Percentiles rank a stretch among this genome's conserved stretches.
Conservation (phyloP, 352 stramenopile species). For the Phytophthora litchii region DNA sequence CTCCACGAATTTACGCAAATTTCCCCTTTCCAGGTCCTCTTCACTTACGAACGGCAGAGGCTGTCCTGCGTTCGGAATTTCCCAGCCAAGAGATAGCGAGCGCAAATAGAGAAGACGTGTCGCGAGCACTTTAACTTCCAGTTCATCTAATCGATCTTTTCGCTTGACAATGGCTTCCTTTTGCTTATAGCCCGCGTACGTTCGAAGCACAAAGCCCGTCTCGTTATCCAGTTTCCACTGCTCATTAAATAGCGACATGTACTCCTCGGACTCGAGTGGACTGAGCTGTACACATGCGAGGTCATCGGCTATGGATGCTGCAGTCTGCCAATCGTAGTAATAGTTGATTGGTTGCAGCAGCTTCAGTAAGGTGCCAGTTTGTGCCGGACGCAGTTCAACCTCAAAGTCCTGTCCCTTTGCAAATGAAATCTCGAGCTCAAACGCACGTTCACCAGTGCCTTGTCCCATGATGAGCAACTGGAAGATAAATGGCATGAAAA, state of each 20-base stretch:
- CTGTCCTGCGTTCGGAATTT: slow-evolving; percentile 61
- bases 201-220: slow-evolving; percentile 39
- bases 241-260: slow-evolving; percentile 58
- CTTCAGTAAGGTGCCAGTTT: slow-evolving; percentile 64
- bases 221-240: slow-evolving; percentile 69
- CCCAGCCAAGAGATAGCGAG: slow-evolving; percentile 61
- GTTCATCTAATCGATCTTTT: slow-evolving; percentile 43
- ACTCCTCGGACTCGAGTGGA: slow-evolving; percentile 53
- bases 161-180: slow-evolving; percentile 54
- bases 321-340: slow-evolving; percentile 75
- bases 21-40: slow-evolving; percentile 49
- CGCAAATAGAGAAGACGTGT: slow-evolving; percentile 68
- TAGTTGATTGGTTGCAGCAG: slow-evolving; percentile 62
- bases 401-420: slow-evolving; percentile 33
- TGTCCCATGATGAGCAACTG: slow-evolving; percentile 63
- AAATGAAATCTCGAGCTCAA: slow-evolving; percentile 68
- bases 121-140: slow-evolving; percentile 68
- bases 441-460: slow-evolving; percentile 37
- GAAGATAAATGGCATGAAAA: slow-evolving; percentile 73
- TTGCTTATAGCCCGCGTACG: slow-evolving; percentile 46
- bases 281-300: slow-evolving; percentile 64
- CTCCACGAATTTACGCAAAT: slow-evolving; percentile 69
- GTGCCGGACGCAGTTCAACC: slow-evolving; percentile 67
- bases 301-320: slow-evolving; percentile 63
- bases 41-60: slow-evolving; percentile 51